A percentile compares a stretch with the other conserved stretches of the same genome.
phyloP scores from a whole-genome alignment of 176 grass and related monocot genomes.

The Rhynchospora breviuscula region DNA sequence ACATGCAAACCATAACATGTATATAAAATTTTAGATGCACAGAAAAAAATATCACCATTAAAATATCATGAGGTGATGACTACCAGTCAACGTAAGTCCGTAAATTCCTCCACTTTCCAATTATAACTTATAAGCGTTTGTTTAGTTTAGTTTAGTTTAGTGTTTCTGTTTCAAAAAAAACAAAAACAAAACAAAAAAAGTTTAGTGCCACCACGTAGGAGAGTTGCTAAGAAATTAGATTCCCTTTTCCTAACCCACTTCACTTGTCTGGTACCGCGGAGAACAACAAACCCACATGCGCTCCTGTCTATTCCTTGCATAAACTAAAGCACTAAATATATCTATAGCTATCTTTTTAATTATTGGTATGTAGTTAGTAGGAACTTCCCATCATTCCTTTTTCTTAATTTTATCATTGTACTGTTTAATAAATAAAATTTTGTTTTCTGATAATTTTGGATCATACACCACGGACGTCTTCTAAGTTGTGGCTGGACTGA shows the following conservation, averaged over 20 bases:
- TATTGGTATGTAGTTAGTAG: constrained; percentile 19
- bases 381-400: constrained; percentile 15
- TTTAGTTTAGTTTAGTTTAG: too few species aligned
- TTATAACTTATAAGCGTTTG: not conserved
- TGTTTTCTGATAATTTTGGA: not conserved
- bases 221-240: not conserved
- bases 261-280: constrained; percentile 22
- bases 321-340: not conserved
- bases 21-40: too few species aligned
- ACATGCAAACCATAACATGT: not conserved
- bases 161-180: too few species aligned
- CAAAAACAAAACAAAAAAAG: too few species aligned
- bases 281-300: constrained; percentile 53
- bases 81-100: not conserved
- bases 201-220: not conserved
- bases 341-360: constrained; percentile 25
- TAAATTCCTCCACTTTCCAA: constrained; percentile 8
- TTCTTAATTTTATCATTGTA: not conserved
- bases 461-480: not conserved
- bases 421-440: not conserved
- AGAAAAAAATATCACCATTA: too few species aligned
- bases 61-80: not conserved
- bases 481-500: not conserved
- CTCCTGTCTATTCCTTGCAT: constrained; percentile 29
- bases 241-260: constrained; percentile 30